phyloP scores from a whole-genome alignment of 768 basidiomycete genomes.

The Auricularia sp. region DNA sequence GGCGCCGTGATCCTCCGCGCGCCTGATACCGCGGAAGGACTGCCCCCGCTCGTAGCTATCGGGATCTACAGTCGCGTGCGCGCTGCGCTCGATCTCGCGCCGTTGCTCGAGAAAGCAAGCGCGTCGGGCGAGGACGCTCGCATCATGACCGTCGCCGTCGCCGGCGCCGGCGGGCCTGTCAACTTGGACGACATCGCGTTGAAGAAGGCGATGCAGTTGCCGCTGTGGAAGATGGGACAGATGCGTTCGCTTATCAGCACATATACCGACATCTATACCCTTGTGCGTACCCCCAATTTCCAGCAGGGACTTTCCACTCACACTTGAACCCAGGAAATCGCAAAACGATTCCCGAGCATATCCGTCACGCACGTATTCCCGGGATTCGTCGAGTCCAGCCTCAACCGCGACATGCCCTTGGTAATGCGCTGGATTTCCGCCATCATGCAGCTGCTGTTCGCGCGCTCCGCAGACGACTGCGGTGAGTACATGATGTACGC shows the following conservation, averaged over 20 bases:
- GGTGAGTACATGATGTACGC: slow-evolving; percentile 18
- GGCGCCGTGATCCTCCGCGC: neutral
- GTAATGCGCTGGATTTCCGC: neutral
- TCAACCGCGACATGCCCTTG: neutral
- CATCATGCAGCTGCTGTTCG: neutral
- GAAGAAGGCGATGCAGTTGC: neutral
- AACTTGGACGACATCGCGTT: slow-evolving; percentile 14
- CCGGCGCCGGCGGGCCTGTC: slow-evolving; percentile 5
- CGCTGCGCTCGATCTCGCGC: slow-evolving; percentile 6
- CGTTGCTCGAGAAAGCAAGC: slow-evolving; percentile 6
- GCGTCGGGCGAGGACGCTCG: slow-evolving; percentile 7
- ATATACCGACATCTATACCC: neutral
- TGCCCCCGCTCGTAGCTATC: slow-evolving; percentile 2
- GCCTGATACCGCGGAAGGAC: slow-evolving; percentile 6
- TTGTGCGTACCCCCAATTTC: neutral
- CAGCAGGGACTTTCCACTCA: neutral
- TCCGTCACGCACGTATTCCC: slow-evolving; percentile 6
- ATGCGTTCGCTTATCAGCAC: neutral
- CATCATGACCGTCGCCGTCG: slow-evolving; percentile 3
- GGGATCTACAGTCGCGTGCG: slow-evolving; percentile 3
- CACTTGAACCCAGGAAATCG: slow-evolving; percentile 1
- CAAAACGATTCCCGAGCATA: slow-evolving; percentile 3
- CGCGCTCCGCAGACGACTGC: slow-evolving; percentile 8
- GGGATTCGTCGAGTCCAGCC: slow-evolving; percentile 1
- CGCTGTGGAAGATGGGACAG: no score